These are phyloP conservation scores for Fusarium sp. DNA, from an alignment of 2,329 filamentous ascomycete species.

Conservation along the genomic window DNA sequence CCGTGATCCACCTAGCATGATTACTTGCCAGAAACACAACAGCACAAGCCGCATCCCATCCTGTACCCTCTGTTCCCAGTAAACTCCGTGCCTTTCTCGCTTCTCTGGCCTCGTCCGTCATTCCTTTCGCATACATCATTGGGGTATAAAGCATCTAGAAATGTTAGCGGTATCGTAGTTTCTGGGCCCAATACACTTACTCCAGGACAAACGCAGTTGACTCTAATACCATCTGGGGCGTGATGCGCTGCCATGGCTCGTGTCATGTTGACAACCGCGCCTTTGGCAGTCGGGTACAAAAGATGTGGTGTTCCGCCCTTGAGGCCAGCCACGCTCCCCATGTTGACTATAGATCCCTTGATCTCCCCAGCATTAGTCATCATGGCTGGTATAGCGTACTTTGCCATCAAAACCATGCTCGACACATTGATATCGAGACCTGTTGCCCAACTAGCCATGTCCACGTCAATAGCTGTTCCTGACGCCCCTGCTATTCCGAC, in stretches of 20 bases:
- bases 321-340: slow-evolving; percentile 69
- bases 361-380: slow-evolving; percentile 59
- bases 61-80: slow-evolving; percentile 56
- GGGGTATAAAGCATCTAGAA: slow-evolving; percentile 59
- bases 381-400: slow-evolving; percentile 71
- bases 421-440: slow-evolving; percentile 71
- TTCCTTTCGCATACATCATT: slow-evolving; percentile 57
- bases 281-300: slow-evolving; percentile 60
- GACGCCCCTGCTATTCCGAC: slow-evolving; percentile 69
- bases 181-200: background rate
- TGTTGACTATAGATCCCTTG: slow-evolving; percentile 68
- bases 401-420: slow-evolving; percentile 73
- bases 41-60: slow-evolving; percentile 56
- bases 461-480: slow-evolving; percentile 70
- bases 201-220: slow-evolving; percentile 62
- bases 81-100: slow-evolving; percentile 53
- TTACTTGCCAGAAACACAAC: slow-evolving; percentile 55
- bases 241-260: slow-evolving; percentile 63
- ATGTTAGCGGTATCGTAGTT: slow-evolving; percentile 1
- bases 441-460: slow-evolving; percentile 67
- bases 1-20: slow-evolving; percentile 58
- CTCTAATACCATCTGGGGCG: slow-evolving; percentile 57
- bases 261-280: slow-evolving; percentile 63
- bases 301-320: slow-evolving; percentile 59
- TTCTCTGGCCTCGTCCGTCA: slow-evolving; percentile 53